Percentiles rank a stretch among this genome's conserved stretches.
These are phyloP conservation scores for Colletotrichum sublineola DNA, from an alignment of 2,329 filamentous ascomycete genomes.

Conservation along the genomic window DNA sequence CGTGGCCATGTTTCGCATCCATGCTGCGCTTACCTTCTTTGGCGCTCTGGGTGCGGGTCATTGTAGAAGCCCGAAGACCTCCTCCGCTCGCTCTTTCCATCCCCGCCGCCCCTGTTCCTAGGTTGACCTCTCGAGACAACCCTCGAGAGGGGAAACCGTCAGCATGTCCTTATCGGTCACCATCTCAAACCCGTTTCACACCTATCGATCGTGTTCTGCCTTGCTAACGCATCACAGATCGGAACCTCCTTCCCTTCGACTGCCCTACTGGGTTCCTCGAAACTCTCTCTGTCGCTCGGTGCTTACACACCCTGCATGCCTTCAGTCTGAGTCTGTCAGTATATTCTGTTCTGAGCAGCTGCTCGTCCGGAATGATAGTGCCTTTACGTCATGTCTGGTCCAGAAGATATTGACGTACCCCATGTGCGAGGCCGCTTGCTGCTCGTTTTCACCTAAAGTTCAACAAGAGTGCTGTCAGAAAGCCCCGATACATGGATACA, in stretches of 20 bases:
- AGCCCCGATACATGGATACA: slow-evolving; percentile 21
- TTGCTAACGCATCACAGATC: slow-evolving; percentile 15
- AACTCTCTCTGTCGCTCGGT: slow-evolving; percentile 21
- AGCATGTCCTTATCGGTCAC: slow-evolving; percentile 8
- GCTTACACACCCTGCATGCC: slow-evolving; percentile 1
- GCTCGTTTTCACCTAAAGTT: slow-evolving; percentile 22
- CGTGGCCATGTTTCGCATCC: slow-evolving; percentile 39
- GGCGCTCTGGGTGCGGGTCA: slow-evolving; percentile 11
- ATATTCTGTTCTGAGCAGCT: not conserved
- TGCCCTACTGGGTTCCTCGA: slow-evolving; percentile 27
- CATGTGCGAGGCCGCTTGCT: slow-evolving; percentile 14
- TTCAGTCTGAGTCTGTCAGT: not conserved
- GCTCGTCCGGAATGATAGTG: not conserved
- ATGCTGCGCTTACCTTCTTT: slow-evolving; percentile 31
- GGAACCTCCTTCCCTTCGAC: slow-evolving; percentile 19
- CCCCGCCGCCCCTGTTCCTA: slow-evolving; percentile 8
- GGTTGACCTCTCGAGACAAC: slow-evolving; percentile 20
- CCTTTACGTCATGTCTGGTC: slow-evolving; percentile 25
- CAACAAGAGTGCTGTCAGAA: slow-evolving; percentile 24
- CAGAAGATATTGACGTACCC: slow-evolving; percentile 17
- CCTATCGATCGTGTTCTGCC: slow-evolving; percentile 17
- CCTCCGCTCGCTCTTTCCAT: slow-evolving; percentile 14
- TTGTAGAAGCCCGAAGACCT: slow-evolving; percentile 1
- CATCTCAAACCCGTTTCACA: slow-evolving; percentile 38
- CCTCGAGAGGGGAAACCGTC: slow-evolving; percentile 10